These are phyloP conservation scores for Murraya paniculata DNA, from an alignment of 345 rosid genomes.

Conservation along the genomic window DNA sequence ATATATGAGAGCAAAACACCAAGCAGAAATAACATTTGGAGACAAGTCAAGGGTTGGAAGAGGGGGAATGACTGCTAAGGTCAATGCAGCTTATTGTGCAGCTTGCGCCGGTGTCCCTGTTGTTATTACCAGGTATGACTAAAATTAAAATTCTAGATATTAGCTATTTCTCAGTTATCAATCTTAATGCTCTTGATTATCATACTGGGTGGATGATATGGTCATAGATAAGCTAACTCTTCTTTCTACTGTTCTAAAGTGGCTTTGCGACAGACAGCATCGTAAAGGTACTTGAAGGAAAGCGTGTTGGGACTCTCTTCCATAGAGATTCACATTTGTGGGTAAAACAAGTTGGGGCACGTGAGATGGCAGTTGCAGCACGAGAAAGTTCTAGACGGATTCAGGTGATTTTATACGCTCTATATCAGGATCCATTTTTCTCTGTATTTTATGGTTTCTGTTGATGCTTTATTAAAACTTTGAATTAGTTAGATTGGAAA, in stretches of 20 bases:
- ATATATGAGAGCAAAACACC: conserved; percentile 75
- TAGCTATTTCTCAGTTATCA: background rate
- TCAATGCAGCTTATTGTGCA: conserved; percentile 88
- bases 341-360: conserved; percentile 39
- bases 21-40: conserved; percentile 85
- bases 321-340: conserved; percentile 49
- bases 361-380: conserved; percentile 57
- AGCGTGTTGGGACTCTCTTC: conserved; percentile 47
- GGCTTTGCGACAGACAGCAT: conserved; percentile 48
- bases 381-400: conserved; percentile 55
- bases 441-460: background rate
- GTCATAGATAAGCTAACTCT: background rate
- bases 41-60: conserved; percentile 98
- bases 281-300: conserved; percentile 50
- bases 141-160: background rate
- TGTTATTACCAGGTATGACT: conserved; percentile 76
- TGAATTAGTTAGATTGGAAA: background rate
- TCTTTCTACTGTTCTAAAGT: conserved; percentile 25
- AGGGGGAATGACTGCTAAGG: conserved; percentile 99
- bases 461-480: background rate
- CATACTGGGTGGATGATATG: background rate
- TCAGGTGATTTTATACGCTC: conserved; percentile 34
- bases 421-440: background rate
- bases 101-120: conserved; percentile 92
- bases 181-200: background rate